phyloP scores from a whole-genome alignment of 2,329 filamentous ascomycete genomes.

The Curvularia spicifera region DNA sequence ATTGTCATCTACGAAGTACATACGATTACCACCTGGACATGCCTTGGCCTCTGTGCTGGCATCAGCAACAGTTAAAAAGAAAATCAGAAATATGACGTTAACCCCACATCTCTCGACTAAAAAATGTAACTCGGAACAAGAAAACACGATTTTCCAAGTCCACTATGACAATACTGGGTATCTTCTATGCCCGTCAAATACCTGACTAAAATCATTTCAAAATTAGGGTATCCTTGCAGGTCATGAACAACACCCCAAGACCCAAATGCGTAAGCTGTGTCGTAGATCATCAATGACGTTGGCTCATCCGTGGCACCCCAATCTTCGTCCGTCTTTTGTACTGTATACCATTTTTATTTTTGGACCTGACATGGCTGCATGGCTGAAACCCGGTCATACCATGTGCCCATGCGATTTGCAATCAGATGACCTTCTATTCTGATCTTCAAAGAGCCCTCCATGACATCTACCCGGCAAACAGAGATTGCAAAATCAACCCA shows the following conservation, averaged over 20 bases:
- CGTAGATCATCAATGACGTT: neutral
- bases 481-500: constrained; percentile 27
- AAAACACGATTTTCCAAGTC: neutral
- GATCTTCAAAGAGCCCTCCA: neutral
- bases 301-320: neutral
- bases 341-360: no score
- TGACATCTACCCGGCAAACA: constrained; percentile 22
- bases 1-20: neutral
- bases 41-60: neutral
- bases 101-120: neutral
- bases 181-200: neutral
- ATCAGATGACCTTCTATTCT: neutral
- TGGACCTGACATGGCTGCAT: no score
- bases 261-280: no score
- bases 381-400: no score
- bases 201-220: neutral
- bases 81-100: neutral
- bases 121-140: neutral
- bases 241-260: neutral
- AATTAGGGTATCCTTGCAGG: neutral
- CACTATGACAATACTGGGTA: neutral
- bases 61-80: neutral
- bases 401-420: no score
- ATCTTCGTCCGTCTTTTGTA: no score
- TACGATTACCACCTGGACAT: neutral